A percentile compares a stretch with the other conserved stretches of the same genome.
phyloP scores from a whole-genome alignment of 139 green algal genomes.

The Desmodesmus armatus region DNA sequence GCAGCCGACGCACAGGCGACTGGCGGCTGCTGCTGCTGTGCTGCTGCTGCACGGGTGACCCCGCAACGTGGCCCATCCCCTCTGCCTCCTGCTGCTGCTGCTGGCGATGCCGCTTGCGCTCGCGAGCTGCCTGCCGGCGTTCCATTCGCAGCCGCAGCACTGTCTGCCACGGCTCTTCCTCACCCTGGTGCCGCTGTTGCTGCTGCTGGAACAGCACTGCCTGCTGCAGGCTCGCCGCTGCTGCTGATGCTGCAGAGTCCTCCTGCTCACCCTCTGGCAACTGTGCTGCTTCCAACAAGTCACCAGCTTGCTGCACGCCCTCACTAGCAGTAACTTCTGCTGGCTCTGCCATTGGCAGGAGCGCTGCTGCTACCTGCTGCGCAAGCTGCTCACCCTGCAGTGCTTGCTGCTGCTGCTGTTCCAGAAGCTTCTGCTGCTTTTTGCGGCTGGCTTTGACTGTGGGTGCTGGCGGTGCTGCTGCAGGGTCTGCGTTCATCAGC shows the following conservation, averaged over 20 bases:
- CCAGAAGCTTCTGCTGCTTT: slow-evolving; percentile 7
- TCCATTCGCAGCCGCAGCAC: slow-evolving; percentile 30
- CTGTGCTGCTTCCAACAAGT: slow-evolving; percentile 22
- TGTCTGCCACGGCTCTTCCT: neutral
- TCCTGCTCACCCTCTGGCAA: neutral
- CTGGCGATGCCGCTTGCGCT: slow-evolving; percentile 1
- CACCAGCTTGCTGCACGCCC: slow-evolving; percentile 12
- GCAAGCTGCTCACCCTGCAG: neutral
- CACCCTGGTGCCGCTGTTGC: neutral
- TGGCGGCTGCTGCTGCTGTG: neutral
- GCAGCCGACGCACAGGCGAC: slow-evolving; percentile 41
- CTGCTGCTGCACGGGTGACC: neutral
- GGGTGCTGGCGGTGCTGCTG: slow-evolving; percentile 9
- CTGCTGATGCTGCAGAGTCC: slow-evolving; percentile 35
- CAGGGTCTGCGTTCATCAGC: slow-evolving; percentile 44
- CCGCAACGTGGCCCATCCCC: neutral
- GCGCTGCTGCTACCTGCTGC: neutral
- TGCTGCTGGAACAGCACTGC: slow-evolving; percentile 1
- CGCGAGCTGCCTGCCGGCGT: neutral
- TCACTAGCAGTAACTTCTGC: neutral
- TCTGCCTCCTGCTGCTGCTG: neutral
- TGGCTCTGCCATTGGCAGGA: slow-evolving; percentile 4
- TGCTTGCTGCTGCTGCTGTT: slow-evolving; percentile 36
- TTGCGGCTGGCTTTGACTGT: slow-evolving; percentile 37
- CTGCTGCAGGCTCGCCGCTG: neutral